Evolutionary conservation across 2,329 filamentous ascomycete genomes (phyloP).

Genomic region (Xylariaceae sp.): DNA sequence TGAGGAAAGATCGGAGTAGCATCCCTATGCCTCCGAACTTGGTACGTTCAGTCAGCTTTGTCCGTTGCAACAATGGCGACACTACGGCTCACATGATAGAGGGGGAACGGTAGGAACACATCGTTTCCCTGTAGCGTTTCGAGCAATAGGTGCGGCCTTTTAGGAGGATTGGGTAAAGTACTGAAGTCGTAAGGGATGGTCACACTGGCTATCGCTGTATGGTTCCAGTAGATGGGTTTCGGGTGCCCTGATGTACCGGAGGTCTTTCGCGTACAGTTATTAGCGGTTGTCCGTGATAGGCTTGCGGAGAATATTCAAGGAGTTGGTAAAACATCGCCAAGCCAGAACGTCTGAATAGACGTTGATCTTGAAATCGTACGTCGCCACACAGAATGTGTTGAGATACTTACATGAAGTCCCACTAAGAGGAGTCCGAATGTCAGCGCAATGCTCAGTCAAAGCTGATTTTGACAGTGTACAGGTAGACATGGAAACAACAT

Average conservation of each 20-base stretch:
- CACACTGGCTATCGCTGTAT: slow-evolving; percentile 16
- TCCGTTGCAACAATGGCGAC: neutral
- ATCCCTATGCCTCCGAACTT: slow-evolving; percentile 18
- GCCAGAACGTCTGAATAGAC: neutral
- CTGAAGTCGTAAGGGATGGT: slow-evolving; percentile 14
- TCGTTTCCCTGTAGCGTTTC: slow-evolving; percentile 13
- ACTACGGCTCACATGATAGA: slow-evolving; percentile 15
- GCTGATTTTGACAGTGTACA: neutral
- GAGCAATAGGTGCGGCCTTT: slow-evolving; percentile 1
- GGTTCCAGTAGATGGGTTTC: slow-evolving; percentile 29
- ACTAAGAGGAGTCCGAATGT: slow-evolving; percentile 5
- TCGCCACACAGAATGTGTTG: neutral
- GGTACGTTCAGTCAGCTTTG: neutral
- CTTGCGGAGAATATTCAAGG: neutral
- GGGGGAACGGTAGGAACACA: slow-evolving; percentile 13
- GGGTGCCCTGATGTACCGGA: slow-evolving; percentile 26
- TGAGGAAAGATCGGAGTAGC: slow-evolving; percentile 5
- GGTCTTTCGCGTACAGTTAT: slow-evolving; percentile 1
- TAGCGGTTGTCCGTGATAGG: neutral
- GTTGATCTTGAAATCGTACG: neutral
- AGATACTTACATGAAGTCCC: slow-evolving; percentile 14
- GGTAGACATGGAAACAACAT: neutral
- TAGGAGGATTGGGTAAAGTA: slow-evolving; percentile 8
- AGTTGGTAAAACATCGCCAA: neutral
- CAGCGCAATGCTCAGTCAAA: neutral